Percentiles rank a stretch among this genome's conserved stretches.
phyloP scores from a whole-genome alignment of 768 basidiomycete genomes.

The Termitomyces sp. region DNA sequence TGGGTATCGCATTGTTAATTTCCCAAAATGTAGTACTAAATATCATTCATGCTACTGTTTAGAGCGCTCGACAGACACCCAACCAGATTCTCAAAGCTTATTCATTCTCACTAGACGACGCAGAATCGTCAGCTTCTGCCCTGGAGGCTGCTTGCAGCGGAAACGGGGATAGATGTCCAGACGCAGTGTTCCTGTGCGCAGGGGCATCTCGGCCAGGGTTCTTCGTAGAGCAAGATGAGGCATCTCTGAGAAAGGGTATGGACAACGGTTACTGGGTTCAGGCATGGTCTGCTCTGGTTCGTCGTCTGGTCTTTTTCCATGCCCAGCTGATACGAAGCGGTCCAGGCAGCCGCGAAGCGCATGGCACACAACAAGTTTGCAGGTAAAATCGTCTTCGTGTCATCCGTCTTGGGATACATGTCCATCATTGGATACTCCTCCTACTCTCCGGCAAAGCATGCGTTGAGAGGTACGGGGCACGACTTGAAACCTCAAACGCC shows the following conservation, averaged over 20 bases:
- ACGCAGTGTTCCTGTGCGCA: conserved; percentile 76
- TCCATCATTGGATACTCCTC: conserved; percentile 72
- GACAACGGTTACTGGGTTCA: conserved; percentile 42
- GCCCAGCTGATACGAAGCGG: conserved; percentile 22
- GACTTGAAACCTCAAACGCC: neutral
- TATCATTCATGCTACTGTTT: neutral
- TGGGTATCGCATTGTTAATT: conserved; percentile 32
- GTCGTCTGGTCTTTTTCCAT: conserved; percentile 27
- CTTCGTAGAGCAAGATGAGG: conserved; percentile 64
- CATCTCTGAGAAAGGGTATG: conserved; percentile 46
- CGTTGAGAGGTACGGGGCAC: conserved; percentile 59
- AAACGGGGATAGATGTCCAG: conserved; percentile 56
- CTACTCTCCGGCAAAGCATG: conserved; percentile 84
- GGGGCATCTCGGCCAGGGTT: conserved; percentile 67
- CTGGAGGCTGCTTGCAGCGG: conserved; percentile 52
- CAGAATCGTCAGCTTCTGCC: conserved; percentile 50
- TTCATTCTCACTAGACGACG: conserved; percentile 57
- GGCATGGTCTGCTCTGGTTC: conserved; percentile 52
- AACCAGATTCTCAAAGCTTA: conserved; percentile 60
- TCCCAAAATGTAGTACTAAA: neutral
- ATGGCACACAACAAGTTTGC: conserved; percentile 51
- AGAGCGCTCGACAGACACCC: conserved; percentile 51
- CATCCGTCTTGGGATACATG: conserved; percentile 74
- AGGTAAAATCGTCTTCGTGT: conserved; percentile 74
- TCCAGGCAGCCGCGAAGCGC: conserved; percentile 60